Evolutionary conservation across 306 rosid genomes (phyloP), one percentile per base, ranked within the genome.

Genomic region (Corylus avellana): DNA sequence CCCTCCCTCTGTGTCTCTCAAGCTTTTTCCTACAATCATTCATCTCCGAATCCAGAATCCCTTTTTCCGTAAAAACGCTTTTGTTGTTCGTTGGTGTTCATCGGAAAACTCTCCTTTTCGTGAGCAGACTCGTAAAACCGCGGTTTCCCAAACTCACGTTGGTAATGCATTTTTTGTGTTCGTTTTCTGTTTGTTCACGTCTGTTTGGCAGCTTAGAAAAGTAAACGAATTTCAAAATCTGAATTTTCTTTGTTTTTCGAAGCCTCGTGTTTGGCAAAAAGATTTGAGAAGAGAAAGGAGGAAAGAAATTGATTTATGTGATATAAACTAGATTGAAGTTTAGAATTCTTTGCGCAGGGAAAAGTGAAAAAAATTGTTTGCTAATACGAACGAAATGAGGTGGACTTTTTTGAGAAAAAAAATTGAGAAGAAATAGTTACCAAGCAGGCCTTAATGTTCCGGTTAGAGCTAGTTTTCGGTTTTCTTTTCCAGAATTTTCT

Each of bases 71-170:
- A 13, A 7, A 39, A 7, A 1, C 37, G 1, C 16, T 25, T 3
- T 25, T 11, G 22, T 6, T 68, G 84, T 85, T 79, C 73, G 79
- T 87, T 85, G 83, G 85, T 76, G 86, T 73, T 77, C 83, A 77
- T 85, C 86, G 77, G 82, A 81, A 6, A 27, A 39, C 16, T 32
- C 51, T 79, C 12, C 3, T 7, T 68, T 68, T 70, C 37, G 32
- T 46, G n/a, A 37, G 46, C 70, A 48, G 39, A 8, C 61, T 37
- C 71, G 32, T 6, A 13, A 22, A 3, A 22, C 17, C 46, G 46
- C 16, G 75, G 25, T 66, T 67, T 72, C 84, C 7, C 42, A 32
- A 44, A 46, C 71, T 61, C 74, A 1, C 64, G 9, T 49, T 44
- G 78, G 80, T 85, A 64, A 74, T 57, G 27, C 70, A 12, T 66